A percentile compares a stretch with the other conserved stretches of the same genome.
These are phyloP conservation scores for Eucalyptus brandiana DNA, from an alignment of 345 rosid species.

Conservation along the genomic window DNA sequence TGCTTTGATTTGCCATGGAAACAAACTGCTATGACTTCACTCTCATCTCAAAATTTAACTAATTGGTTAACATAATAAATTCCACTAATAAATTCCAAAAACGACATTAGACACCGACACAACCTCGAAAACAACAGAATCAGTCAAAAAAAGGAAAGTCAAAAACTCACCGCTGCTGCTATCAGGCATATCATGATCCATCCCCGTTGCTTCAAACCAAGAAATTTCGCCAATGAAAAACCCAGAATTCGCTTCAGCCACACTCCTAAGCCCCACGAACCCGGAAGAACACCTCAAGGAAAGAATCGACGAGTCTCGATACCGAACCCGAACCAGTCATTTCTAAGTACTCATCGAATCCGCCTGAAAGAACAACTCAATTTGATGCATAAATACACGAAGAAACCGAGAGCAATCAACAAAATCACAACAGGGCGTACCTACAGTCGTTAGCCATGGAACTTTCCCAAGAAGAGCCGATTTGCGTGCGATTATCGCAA, in stretches of 20 bases:
- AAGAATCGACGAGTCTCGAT: not conserved
- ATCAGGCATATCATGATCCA: constrained; percentile 26
- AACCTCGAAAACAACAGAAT: not conserved
- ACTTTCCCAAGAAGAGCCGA: not conserved
- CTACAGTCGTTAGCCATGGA: not conserved
- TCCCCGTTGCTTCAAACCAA: not conserved
- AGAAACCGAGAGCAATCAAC: not conserved
- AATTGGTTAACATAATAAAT: not conserved
- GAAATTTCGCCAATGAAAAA: not conserved
- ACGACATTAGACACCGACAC: not conserved
- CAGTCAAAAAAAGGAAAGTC: not conserved
- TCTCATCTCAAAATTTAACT: not conserved
- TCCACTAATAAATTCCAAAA: not conserved
- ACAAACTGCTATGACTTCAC: not conserved
- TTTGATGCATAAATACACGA: not conserved
- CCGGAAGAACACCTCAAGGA: not conserved
- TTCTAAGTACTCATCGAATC: not conserved
- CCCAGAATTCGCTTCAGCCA: not conserved
- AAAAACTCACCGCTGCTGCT: constrained; percentile 15
- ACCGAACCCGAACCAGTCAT: not conserved
- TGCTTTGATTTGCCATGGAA: not conserved
- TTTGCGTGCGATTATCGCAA: not conserved
- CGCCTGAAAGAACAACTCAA: not conserved
- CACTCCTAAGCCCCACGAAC: not conserved
- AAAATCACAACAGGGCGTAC: not conserved